phyloP scores from a whole-genome alignment of 345 rosid genomes.

The Arabidopsis arenosa region DNA sequence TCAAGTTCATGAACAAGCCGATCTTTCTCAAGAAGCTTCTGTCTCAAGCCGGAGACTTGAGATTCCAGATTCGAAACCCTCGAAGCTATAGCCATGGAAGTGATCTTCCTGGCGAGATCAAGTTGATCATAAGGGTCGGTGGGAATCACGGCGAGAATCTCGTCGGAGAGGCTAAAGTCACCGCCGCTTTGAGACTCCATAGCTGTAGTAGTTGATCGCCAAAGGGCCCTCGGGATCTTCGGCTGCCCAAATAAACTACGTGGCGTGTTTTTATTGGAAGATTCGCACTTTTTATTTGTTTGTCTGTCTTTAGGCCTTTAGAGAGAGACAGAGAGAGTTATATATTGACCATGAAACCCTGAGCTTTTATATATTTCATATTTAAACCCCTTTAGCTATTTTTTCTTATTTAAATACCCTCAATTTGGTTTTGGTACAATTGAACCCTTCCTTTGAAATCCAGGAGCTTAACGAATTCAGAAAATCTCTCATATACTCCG shows the following conservation, averaged over 20 bases:
- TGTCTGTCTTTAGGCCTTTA: background rate
- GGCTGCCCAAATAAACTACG: background rate
- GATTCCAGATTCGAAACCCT: slow-evolving; percentile 85
- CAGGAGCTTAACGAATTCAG: background rate
- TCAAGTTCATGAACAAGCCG: slow-evolving; percentile 62
- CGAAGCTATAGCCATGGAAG: slow-evolving; percentile 94
- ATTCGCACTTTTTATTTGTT: background rate
- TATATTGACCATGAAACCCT: slow-evolving; percentile 17
- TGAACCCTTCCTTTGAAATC: background rate
- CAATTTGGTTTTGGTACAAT: background rate
- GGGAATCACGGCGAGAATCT: slow-evolving; percentile 80
- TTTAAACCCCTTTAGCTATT: background rate
- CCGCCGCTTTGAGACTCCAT: slow-evolving; percentile 36
- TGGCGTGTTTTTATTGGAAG: slow-evolving; percentile 29
- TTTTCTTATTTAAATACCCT: background rate
- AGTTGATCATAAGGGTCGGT: slow-evolving; percentile 89
- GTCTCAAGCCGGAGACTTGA: slow-evolving; percentile 59
- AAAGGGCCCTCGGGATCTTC: slow-evolving; percentile 38
- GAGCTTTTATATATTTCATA: background rate
- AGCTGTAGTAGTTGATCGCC: slow-evolving; percentile 23
- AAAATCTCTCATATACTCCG: background rate
- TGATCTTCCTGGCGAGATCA: slow-evolving; percentile 96
- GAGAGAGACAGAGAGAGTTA: background rate
- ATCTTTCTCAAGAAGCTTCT: slow-evolving; percentile 71
- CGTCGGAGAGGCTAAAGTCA: slow-evolving; percentile 72